Evolutionary conservation across 768 basidiomycete species (phyloP).

Genomic region (Psilocybe cubensis): DNA sequence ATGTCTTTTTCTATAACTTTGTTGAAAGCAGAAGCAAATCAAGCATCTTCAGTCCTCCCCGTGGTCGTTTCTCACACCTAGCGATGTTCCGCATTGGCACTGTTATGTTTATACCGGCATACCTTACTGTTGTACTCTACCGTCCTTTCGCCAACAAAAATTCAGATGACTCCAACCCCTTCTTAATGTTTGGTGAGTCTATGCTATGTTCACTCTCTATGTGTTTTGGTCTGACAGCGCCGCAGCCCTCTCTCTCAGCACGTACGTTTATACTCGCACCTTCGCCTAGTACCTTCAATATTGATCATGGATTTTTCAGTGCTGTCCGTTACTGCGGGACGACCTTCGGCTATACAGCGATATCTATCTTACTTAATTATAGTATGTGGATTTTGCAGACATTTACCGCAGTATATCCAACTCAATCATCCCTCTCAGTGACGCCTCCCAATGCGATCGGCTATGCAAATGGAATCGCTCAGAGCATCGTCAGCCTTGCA

Average conservation of each 20-base stretch:
- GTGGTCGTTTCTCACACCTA: conserved; percentile 81
- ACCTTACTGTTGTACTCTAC: conserved; percentile 78
- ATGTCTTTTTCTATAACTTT: too few species aligned
- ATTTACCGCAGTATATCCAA: neutral
- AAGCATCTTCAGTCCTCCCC: conserved; percentile 68
- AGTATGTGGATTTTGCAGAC: conserved; percentile 43
- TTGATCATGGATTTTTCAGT: conserved; percentile 40
- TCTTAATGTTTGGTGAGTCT: conserved; percentile 79
- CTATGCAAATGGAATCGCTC: conserved; percentile 93
- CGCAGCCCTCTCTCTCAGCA: conserved; percentile 75
- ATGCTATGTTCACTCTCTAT: neutral
- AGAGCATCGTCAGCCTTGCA: conserved; percentile 93
- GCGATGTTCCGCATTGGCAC: conserved; percentile 92
- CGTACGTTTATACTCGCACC: conserved; percentile 50
- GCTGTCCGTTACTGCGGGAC: conserved; percentile 87
- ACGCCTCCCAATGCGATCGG: conserved; percentile 89
- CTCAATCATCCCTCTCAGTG: conserved; percentile 50
- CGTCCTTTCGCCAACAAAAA: conserved; percentile 71
- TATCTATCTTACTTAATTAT: conserved; percentile 87
- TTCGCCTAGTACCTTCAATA: neutral
- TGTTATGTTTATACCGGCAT: conserved; percentile 86
- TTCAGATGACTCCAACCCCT: conserved; percentile 65
- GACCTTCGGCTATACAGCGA: conserved; percentile 89
- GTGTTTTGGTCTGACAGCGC: neutral
- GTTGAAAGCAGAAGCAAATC: too few species aligned